Conservation (phyloP, 805 yeast species). For the Peterozyma xylosa region DNA sequence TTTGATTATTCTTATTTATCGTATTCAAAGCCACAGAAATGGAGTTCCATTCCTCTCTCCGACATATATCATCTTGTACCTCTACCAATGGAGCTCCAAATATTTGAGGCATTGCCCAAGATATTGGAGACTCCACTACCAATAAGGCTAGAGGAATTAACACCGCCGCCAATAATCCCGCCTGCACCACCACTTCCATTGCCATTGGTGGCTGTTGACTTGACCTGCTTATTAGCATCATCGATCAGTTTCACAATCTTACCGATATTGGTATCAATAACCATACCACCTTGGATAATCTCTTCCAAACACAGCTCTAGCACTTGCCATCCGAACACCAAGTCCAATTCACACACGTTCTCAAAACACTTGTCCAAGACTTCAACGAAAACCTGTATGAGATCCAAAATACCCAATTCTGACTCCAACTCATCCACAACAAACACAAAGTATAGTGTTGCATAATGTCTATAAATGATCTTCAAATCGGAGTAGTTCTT, state of each 20-base stretch:
- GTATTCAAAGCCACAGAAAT: no score
- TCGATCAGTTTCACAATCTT: constrained; percentile 81
- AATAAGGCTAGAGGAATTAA: not conserved
- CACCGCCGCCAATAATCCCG: not conserved
- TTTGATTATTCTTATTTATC: no score
- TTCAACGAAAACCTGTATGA: constrained; percentile 95
- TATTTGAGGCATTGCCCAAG: constrained; percentile 18
- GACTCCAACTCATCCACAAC: constrained; percentile 94
- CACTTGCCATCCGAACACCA: constrained; percentile 99
- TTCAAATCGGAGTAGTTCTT: constrained; percentile 57
- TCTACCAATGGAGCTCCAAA: constrained; percentile 8
- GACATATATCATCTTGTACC: constrained; percentile 1
- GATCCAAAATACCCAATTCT: constrained; percentile 86
- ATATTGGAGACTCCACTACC: constrained; percentile 9
- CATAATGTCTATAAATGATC: constrained; percentile 90
- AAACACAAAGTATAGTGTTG: constrained; percentile 92
- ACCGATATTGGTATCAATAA: constrained; percentile 80
- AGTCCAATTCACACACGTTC: constrained; percentile 90
- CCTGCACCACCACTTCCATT: constrained; percentile 17
- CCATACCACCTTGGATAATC: constrained; percentile 96
- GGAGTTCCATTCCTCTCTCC: no score
- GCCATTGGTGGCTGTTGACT: constrained; percentile 17
- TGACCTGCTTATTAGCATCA: constrained; percentile 51
- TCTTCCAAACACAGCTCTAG: constrained; percentile 86
- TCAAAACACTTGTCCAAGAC: constrained; percentile 88